Conservation (phyloP, 805 yeast genomes). For the Sugiyamaella chiloensis region DNA sequence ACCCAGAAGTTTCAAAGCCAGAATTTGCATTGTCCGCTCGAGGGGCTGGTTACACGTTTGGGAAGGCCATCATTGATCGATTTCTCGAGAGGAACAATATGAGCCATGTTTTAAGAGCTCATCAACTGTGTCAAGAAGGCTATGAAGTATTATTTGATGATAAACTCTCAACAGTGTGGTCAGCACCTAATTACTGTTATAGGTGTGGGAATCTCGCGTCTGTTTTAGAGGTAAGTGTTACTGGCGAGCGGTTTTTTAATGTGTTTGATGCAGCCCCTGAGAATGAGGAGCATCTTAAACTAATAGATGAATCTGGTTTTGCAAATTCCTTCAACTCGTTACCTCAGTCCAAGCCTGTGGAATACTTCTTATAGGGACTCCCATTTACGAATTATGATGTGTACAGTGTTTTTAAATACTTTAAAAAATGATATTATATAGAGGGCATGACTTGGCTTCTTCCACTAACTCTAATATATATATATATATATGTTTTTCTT, state of each 20-base stretch:
- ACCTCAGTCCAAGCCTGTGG: slow-evolving; percentile 44
- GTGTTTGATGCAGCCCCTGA: slow-evolving; percentile 98
- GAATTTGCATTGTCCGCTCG: slow-evolving; percentile 89
- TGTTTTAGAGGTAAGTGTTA: slow-evolving; percentile 79
- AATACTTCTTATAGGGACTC: slow-evolving; percentile 55
- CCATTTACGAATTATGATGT: no score
- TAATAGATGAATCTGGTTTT: slow-evolving; percentile 27
- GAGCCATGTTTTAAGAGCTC: slow-evolving; percentile 86
- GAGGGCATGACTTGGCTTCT: no score
- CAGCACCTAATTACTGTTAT: slow-evolving; percentile 97
- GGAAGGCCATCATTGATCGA: slow-evolving; percentile 82
- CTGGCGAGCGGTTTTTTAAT: slow-evolving; percentile 71
- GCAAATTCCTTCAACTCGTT: slow-evolving; percentile 21
- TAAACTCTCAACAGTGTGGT: slow-evolving; percentile 93
- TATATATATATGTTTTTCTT: background rate
- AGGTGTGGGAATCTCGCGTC: slow-evolving; percentile 96
- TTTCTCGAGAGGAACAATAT: slow-evolving; percentile 75
- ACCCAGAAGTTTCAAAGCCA: slow-evolving; percentile 78
- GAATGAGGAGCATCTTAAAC: slow-evolving; percentile 55
- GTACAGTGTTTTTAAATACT: no score
- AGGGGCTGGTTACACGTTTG: slow-evolving; percentile 98
- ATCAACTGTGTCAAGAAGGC: slow-evolving; percentile 95
- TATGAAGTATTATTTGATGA: slow-evolving; percentile 90
- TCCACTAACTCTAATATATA: background rate
- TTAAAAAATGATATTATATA: no score